phyloP scores from a whole-genome alignment of 129 eudicot genomes.

The Tagetes patula region DNA sequence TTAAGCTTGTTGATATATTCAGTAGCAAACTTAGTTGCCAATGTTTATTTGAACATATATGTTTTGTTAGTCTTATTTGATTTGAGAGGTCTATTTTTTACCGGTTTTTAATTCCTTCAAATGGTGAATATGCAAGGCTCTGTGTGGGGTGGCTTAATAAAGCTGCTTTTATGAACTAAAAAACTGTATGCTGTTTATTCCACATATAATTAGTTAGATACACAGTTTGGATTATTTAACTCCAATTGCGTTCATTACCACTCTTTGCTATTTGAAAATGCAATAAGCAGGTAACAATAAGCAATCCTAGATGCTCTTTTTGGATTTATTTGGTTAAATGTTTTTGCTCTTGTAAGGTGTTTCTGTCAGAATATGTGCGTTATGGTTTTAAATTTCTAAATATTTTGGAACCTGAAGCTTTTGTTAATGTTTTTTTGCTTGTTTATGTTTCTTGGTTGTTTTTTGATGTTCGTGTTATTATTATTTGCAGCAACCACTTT shows the following conservation, averaged over 20 bases:
- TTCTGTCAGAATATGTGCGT: background rate
- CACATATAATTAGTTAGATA: too few relatives aligned
- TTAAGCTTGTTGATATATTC: background rate
- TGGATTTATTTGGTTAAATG: background rate
- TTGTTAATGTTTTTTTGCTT: background rate
- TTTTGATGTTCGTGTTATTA: background rate
- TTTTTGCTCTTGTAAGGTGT: background rate
- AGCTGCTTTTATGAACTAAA: background rate
- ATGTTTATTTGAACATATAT: too few relatives aligned
- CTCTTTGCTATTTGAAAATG: too few relatives aligned
- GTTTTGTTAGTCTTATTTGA: background rate
- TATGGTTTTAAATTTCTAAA: background rate
- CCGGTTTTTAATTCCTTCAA: background rate
- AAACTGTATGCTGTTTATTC: background rate
- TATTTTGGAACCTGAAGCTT: background rate
- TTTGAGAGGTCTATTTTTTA: background rate
- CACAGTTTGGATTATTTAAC: background rate
- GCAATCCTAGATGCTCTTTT: background rate
- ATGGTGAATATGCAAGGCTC: too few relatives aligned
- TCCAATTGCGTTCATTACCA: background rate
- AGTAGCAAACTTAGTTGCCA: background rate
- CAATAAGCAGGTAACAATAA: background rate
- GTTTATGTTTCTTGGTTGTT: background rate
- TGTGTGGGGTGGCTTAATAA: too few relatives aligned
- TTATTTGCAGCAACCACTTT: conserved; percentile 68